Conservation (phyloP, 2,329 filamentous ascomycete species). For the Aspergillus sp. region DNA sequence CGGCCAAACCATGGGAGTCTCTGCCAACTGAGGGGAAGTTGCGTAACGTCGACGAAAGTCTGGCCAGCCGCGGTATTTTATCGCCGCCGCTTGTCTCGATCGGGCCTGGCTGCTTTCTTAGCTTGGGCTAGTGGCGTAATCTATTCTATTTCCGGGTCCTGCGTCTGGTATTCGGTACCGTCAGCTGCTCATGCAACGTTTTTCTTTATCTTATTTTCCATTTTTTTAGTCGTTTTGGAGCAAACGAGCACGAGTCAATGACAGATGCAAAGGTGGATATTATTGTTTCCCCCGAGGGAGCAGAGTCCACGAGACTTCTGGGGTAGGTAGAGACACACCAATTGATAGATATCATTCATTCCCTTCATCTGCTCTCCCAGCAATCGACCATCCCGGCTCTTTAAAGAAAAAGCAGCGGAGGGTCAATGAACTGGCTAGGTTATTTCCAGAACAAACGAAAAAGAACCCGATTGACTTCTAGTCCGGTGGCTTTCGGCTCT, state of each 20-base stretch:
- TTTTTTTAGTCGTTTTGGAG: not conserved
- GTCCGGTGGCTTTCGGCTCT: conserved; percentile 4
- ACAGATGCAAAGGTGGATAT: not conserved
- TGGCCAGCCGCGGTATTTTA: not conserved
- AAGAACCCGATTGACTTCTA: not conserved
- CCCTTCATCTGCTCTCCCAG: not conserved
- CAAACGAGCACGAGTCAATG: not conserved
- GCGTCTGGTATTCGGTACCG: not conserved
- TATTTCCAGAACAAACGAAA: not conserved
- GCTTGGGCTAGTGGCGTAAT: not conserved
- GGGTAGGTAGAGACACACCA: not conserved
- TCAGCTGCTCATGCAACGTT: not conserved
- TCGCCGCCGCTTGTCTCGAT: not conserved
- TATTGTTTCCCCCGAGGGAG: not conserved
- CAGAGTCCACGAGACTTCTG: not conserved
- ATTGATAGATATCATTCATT: not conserved
- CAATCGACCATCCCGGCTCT: not conserved
- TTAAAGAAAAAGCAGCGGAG: not conserved
- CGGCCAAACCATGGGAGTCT: not conserved
- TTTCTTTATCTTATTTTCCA: not conserved
- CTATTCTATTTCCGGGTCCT: not conserved
- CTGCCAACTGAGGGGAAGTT: conserved; percentile 1
- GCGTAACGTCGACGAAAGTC: conserved; percentile 6
- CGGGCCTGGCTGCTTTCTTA: not conserved
- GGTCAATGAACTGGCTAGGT: not conserved